A percentile compares a stretch with the other conserved stretches of the same genome.
These are phyloP conservation scores for Ophiostoma sp. DNA, from an alignment of 2,329 filamentous ascomycete species.

Conservation along the genomic window DNA sequence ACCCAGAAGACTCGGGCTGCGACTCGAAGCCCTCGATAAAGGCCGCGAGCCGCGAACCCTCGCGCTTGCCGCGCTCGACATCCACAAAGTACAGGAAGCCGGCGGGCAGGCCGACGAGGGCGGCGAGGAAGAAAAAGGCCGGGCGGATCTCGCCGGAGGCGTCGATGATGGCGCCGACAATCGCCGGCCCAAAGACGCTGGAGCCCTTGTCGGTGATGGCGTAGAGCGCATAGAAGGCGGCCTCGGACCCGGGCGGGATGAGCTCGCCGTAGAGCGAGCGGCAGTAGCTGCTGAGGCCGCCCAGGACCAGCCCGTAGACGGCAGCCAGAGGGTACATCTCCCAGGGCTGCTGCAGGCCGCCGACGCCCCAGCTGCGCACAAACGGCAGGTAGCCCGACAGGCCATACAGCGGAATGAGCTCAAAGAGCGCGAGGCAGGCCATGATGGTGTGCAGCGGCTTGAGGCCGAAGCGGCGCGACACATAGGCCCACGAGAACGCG, in stretches of 20 bases:
- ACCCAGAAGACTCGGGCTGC: neutral
- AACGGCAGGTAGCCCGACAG: constrained; percentile 81
- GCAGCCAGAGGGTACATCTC: constrained; percentile 93
- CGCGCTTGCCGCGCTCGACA: constrained; percentile 69
- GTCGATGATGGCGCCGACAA: constrained; percentile 91
- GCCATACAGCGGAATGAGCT: constrained; percentile 87
- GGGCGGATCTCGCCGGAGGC: constrained; percentile 71
- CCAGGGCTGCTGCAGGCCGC: constrained; percentile 89
- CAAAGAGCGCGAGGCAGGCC: constrained; percentile 84
- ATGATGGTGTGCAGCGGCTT: constrained; percentile 83
- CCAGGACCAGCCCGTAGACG: constrained; percentile 88
- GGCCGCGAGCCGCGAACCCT: constrained; percentile 60
- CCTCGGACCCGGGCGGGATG: constrained; percentile 89
- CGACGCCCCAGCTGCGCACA: constrained; percentile 64
- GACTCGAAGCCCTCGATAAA: constrained; percentile 36
- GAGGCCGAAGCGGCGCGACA: constrained; percentile 65
- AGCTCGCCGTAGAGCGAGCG: constrained; percentile 87
- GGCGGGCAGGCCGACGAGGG: constrained; percentile 76
- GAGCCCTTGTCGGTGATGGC: constrained; percentile 97
- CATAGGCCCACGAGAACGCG: constrained; percentile 80
- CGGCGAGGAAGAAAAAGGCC: constrained; percentile 86
- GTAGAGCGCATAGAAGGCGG: constrained; percentile 93
- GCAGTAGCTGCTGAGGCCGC: constrained; percentile 88
- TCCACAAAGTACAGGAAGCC: constrained; percentile 81
- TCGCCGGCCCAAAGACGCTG: constrained; percentile 86